A percentile compares a stretch with the other conserved stretches of the same genome.
Evolutionary conservation across 2,329 filamentous ascomycete species (phyloP).

Genomic region (Capronia epimyces): DNA sequence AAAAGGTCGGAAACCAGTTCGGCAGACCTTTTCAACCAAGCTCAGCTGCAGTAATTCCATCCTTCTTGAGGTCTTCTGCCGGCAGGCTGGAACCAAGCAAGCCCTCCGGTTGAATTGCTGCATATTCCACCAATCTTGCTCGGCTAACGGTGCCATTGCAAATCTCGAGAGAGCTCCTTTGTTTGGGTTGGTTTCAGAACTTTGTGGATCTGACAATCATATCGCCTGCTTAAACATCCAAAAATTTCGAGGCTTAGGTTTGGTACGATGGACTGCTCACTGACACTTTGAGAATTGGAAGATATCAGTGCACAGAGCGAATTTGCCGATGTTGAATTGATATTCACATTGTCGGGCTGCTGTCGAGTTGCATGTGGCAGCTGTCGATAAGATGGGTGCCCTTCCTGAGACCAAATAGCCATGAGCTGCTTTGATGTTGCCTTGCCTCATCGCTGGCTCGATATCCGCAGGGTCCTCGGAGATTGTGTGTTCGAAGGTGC

Average conservation of each 20-base stretch:
- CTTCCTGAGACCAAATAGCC: too few species aligned
- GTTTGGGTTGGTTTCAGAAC: not conserved
- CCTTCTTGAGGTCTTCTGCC: not conserved
- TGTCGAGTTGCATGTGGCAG: not conserved
- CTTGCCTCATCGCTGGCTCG: too few species aligned
- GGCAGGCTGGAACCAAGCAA: not conserved
- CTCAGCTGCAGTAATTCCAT: not conserved
- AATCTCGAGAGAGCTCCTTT: not conserved
- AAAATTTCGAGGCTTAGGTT: not conserved
- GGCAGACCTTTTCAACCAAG: not conserved
- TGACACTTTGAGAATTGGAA: not conserved
- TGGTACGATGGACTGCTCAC: not conserved
- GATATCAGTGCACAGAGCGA: not conserved
- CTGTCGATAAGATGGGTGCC: not conserved
- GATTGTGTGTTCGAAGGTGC: too few species aligned
- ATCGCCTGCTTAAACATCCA: not conserved
- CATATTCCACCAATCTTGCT: not conserved
- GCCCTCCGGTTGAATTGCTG: not conserved
- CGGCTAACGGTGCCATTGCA: not conserved
- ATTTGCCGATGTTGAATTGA: not conserved
- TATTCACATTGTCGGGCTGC: not conserved
- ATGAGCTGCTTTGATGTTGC: too few species aligned
- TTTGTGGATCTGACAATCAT: not conserved
- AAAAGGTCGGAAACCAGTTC: not conserved
- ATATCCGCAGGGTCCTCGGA: too few species aligned